Conservation (phyloP, 306 rosid genomes). For the Ziziphus jujuba region DNA sequence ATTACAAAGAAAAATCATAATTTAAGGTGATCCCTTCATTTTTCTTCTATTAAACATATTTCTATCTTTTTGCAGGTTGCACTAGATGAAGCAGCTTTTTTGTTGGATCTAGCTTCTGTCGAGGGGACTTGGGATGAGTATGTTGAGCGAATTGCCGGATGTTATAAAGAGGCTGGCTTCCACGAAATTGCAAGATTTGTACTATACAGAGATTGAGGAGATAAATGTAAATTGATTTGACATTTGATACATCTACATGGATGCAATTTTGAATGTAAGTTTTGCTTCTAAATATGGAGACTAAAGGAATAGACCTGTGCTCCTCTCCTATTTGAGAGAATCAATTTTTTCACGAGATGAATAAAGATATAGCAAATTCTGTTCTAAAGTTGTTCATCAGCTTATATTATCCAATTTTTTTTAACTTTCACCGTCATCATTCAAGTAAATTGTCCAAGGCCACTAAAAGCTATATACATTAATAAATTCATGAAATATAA, state of each 20-base stretch:
- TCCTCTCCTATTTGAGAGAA: not conserved
- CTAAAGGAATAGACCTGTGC: no score
- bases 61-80: conserved; percentile 56
- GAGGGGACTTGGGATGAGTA: conserved; percentile 86
- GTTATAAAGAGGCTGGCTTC: conserved; percentile 82
- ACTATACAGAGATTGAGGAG: conserved; percentile 51
- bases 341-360: not conserved
- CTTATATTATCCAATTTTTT: no score
- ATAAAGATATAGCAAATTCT: no score
- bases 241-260: not conserved
- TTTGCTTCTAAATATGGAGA: not conserved
- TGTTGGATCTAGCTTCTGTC: conserved; percentile 87
- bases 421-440: no score
- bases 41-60: conserved; percentile 12
- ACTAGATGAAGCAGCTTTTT: conserved; percentile 88
- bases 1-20: not conserved
- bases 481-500: no score
- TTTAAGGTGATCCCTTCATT: conserved; percentile 3
- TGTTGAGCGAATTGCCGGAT: conserved; percentile 62
- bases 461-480: no score
- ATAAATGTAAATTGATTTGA: not conserved
- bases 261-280: conserved; percentile 11
- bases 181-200: conserved; percentile 65
- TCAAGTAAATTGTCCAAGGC: no score
- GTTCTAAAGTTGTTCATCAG: no score